These are phyloP conservation scores for Stemphylium vesicarium DNA, from an alignment of 2,329 filamentous ascomycete genomes.

Conservation along the genomic window DNA sequence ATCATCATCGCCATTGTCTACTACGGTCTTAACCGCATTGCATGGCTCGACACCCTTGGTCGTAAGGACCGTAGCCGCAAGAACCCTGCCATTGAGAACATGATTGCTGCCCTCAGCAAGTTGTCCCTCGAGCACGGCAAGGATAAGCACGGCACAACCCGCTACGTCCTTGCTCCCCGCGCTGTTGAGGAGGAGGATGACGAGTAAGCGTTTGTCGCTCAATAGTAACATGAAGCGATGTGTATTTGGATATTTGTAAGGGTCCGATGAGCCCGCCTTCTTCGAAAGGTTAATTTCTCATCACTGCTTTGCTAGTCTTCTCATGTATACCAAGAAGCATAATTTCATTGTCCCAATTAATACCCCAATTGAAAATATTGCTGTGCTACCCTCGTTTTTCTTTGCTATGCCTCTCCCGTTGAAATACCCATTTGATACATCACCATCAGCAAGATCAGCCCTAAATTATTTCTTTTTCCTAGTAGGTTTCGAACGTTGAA, in stretches of 20 bases:
- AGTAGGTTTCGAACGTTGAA: too few relatives aligned
- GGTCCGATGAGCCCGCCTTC: conserved; percentile 34
- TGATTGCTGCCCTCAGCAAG: conserved; percentile 69
- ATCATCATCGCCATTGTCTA: conserved; percentile 71
- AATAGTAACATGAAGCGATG: conserved; percentile 27
- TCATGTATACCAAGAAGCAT: conserved; percentile 40
- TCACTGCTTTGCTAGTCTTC: conserved; percentile 37
- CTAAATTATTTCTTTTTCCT: too few relatives aligned
- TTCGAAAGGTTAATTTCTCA: conserved; percentile 35
- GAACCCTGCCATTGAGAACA: conserved; percentile 71
- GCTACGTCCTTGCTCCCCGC: conserved; percentile 55
- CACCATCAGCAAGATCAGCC: too few relatives aligned
- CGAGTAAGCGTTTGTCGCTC: conserved; percentile 42
- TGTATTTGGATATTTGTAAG: conserved; percentile 36
- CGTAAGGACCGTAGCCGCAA: conserved; percentile 66
- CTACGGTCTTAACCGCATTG: conserved; percentile 65
- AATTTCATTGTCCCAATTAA: conserved; percentile 39
- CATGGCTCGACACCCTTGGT: conserved; percentile 66
- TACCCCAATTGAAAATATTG: conserved; percentile 1
- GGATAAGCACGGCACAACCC: conserved; percentile 55
- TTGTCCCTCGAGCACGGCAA: conserved; percentile 65
- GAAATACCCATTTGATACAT: too few relatives aligned
- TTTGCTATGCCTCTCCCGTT: not conserved
- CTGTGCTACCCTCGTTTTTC: not conserved
- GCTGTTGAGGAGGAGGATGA: conserved; percentile 58